phyloP scores from a whole-genome alignment of 768 basidiomycete genomes.

The button mushroom (Agaricus bisporus) region DNA sequence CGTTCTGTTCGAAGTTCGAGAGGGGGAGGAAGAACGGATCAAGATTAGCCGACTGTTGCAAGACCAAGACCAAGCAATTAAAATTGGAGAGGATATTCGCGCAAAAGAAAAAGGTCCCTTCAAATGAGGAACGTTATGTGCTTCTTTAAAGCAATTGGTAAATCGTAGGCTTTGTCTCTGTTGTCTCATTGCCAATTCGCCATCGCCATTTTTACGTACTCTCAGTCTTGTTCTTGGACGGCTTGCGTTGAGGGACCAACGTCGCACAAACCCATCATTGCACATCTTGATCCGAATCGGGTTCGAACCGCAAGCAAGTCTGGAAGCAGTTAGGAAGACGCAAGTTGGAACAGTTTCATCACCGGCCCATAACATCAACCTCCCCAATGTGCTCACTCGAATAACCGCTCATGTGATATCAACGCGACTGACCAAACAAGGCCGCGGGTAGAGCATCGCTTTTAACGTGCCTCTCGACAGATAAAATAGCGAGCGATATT shows the following conservation, averaged over 20 bases:
- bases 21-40: constrained; percentile 35
- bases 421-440: constrained; percentile 1
- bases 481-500: background rate
- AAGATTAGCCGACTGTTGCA: constrained; percentile 42
- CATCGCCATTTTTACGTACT: background rate
- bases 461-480: background rate
- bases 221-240: background rate
- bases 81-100: constrained; percentile 22
- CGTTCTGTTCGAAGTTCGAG: constrained; percentile 61
- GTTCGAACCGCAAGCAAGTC: constrained; percentile 8
- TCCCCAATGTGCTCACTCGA: constrained; percentile 17
- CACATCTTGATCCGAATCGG: constrained; percentile 2
- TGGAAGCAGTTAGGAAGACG: constrained; percentile 23
- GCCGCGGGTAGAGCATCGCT: background rate
- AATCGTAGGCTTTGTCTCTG: constrained; percentile 38
- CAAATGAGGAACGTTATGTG: background rate
- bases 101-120: constrained; percentile 18
- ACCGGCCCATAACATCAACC: constrained; percentile 15
- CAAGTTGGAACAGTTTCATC: constrained; percentile 2
- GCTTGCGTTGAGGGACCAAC: background rate
- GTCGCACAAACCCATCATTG: background rate
- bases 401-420: constrained; percentile 10
- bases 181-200: constrained; percentile 9
- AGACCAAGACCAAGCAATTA: constrained; percentile 33
- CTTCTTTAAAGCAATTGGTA: constrained; percentile 24